These are phyloP conservation scores for Umbelopsis sp. DNA, from an alignment of 192 early-diverging fungal species.

Conservation along the genomic window DNA sequence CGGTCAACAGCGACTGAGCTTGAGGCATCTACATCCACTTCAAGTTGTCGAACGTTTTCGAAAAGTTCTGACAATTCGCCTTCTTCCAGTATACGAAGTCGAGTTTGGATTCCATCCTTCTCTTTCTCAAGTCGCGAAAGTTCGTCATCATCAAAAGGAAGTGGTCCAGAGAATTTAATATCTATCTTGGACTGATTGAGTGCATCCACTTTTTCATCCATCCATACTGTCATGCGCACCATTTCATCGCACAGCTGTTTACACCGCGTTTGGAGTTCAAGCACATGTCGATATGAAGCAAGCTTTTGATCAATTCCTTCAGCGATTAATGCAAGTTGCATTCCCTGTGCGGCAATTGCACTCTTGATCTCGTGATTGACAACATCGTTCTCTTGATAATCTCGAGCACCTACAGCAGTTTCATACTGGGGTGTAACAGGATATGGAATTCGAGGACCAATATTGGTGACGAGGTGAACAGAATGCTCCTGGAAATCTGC, in stretches of 20 bases:
- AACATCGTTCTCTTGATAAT: constrained; percentile 27
- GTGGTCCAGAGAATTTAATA: constrained; percentile 16
- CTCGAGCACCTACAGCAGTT: constrained; percentile 26
- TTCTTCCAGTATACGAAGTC: constrained; percentile 29
- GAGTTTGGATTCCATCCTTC: constrained; percentile 26
- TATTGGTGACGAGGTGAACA: constrained; percentile 22
- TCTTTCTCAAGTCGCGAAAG: constrained; percentile 40
- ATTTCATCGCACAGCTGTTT: constrained; percentile 28
- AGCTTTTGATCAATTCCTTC: constrained; percentile 34
- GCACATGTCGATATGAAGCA: constrained; percentile 20
- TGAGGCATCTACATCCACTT: constrained; percentile 29
- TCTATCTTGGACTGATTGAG: constrained; percentile 15
- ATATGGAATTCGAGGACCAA: constrained; percentile 29
- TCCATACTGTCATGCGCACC: constrained; percentile 23
- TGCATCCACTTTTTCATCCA: constrained; percentile 25
- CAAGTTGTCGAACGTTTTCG: constrained; percentile 27
- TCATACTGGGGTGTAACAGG: constrained; percentile 20
- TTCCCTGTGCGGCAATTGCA: constrained; percentile 18
- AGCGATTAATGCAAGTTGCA: constrained; percentile 26
- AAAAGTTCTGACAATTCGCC: constrained; percentile 32
- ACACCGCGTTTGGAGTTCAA: constrained; percentile 30
- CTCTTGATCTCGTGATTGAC: constrained; percentile 31
- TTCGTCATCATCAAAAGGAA: constrained; percentile 28
- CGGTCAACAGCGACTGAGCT: constrained; percentile 35
- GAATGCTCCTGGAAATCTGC: constrained; percentile 28